phyloP scores from a whole-genome alignment of 108 stramenopile species.

The Fragilaria radians region DNA sequence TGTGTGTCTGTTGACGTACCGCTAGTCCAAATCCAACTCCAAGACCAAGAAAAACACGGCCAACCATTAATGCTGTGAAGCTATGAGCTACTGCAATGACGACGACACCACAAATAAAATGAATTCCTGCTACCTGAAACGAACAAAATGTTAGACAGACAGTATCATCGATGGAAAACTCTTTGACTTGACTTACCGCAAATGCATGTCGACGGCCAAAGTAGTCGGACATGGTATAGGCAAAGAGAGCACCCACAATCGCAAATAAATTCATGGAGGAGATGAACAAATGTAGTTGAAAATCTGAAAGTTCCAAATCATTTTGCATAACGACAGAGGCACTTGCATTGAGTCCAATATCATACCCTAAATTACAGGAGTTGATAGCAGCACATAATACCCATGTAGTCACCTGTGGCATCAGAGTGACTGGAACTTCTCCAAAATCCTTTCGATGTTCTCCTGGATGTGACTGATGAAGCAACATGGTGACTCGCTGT shows the following conservation, averaged over 20 bases:
- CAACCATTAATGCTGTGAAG: slow-evolving; percentile 65
- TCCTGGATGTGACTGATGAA: slow-evolving; percentile 20
- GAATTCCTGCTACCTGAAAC: slow-evolving; percentile 41
- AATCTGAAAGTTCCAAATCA: slow-evolving; percentile 36
- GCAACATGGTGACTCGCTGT: background rate
- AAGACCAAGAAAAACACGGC: slow-evolving; percentile 69
- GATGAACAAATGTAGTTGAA: slow-evolving; percentile 66
- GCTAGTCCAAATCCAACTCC: slow-evolving; percentile 84
- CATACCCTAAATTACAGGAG: slow-evolving; percentile 69
- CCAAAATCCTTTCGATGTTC: slow-evolving; percentile 41
- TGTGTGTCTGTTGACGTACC: too few relatives aligned
- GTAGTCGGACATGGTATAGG: slow-evolving; percentile 51
- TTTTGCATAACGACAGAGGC: slow-evolving; percentile 32
- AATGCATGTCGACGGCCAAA: slow-evolving; percentile 65
- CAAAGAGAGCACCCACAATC: slow-evolving; percentile 59
- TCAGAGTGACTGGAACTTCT: slow-evolving; percentile 12
- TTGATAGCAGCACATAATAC: slow-evolving; percentile 80
- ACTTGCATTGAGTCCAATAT: slow-evolving; percentile 45
- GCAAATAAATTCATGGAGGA: slow-evolving; percentile 65
- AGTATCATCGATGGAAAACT: background rate
- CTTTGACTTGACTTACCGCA: slow-evolving; percentile 10
- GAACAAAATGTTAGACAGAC: background rate
- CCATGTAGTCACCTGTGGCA: slow-evolving; percentile 25
- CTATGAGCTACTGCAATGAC: slow-evolving; percentile 30
- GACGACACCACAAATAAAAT: slow-evolving; percentile 62